Base-by-base conservation (phyloP, 805 yeast genomes). In the Kuraishia ogatae region DNA sequence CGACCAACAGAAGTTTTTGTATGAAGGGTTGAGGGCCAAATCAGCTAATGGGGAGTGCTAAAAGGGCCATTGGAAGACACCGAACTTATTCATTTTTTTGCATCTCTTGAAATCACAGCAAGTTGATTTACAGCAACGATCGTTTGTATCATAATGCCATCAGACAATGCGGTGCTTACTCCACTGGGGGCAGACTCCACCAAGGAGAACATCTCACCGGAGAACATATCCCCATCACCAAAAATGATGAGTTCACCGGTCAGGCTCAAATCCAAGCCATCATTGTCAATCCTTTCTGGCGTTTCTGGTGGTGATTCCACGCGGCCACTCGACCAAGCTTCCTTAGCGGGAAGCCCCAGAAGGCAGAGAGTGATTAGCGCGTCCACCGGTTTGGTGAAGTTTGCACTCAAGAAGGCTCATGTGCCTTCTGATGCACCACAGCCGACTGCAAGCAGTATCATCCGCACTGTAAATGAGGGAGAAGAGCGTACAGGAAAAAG, bases 331-430 rank as follows among this genome's bases (percentile, higher is more conserved):
- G 13, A 15, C 17, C 15, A 35, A 35, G n/a, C 17, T 3, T 35
- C 43, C 2, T 11, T 5, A 15, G 43, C 17, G 13, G 43, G 17
- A 35, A 35, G 43, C 13, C 43, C 43, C 15, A 35, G 4, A 10
- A 71, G 64, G 47, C 74, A 74, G 55, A 64, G 83, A 56, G 62
- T 78, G 13, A 67, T 77, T 15, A 78, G 83, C 59, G 79, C 76
- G 57, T 68, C 77, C 6, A 80, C 84, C 0, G 84, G 85, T 0
- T 62, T 80, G 43, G 78, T 71, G 19, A 79, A 77, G 58, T 76
- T 79, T 59, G 66, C 77, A 0, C 55, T 75, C 23, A 17, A 55
- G 60, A 26, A 64, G 60, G 29, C 50, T 15, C 17, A 35, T 35
- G 43, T 35, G n/a, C 13, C 13, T 8, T 8, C 50, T 50, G 22